A percentile compares a stretch with the other conserved stretches of the same genome.
These are phyloP conservation scores for Chaetomidium leptoderma DNA, from an alignment of 495 filamentous ascomycete genomes.

Conservation along the genomic window DNA sequence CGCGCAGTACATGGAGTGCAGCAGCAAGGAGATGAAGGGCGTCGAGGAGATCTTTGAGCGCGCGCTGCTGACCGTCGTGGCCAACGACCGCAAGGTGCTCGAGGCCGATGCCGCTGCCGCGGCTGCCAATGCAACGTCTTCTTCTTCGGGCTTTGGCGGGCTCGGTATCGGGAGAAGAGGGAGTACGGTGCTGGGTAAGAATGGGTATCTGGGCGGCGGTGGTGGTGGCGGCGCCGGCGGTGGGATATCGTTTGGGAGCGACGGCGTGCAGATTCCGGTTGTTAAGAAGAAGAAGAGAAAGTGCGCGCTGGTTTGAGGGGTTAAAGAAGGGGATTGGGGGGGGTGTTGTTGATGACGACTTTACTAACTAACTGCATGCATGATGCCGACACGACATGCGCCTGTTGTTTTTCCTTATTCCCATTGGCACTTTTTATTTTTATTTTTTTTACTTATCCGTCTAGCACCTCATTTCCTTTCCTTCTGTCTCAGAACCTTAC, in stretches of 20 bases:
- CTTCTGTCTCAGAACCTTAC: slow-evolving; percentile 11
- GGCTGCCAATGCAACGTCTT: too few relatives aligned
- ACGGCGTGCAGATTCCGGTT: slow-evolving; percentile 30
- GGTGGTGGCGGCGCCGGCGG: slow-evolving; percentile 19
- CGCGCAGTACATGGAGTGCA: slow-evolving; percentile 94
- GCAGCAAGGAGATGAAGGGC: slow-evolving; percentile 91
- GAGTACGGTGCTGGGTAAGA: background rate
- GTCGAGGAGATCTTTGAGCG: slow-evolving; percentile 92
- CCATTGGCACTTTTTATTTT: slow-evolving; percentile 25
- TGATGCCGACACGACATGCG: slow-evolving; percentile 17
- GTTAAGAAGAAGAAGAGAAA: slow-evolving; percentile 60
- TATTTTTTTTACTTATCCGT: slow-evolving; percentile 2
- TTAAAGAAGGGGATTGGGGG: slow-evolving; percentile 4
- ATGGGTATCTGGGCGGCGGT: too few relatives aligned
- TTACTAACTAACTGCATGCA: slow-evolving; percentile 12
- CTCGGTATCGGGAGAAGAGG: slow-evolving; percentile 3
- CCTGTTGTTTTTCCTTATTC: slow-evolving; percentile 4
- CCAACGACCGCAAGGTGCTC: slow-evolving; percentile 54
- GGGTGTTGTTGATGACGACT: background rate
- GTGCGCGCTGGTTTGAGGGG: slow-evolving; percentile 27
- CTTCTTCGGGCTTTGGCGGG: slow-evolving; percentile 1
- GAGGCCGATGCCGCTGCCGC: slow-evolving; percentile 39
- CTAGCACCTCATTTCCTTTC: slow-evolving; percentile 19
- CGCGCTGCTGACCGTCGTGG: slow-evolving; percentile 82
- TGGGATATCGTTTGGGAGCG: slow-evolving; percentile 21